Base-by-base conservation (phyloP, 1,139 yeast genomes). In the Sugiyamaella grinbergsii region DNA sequence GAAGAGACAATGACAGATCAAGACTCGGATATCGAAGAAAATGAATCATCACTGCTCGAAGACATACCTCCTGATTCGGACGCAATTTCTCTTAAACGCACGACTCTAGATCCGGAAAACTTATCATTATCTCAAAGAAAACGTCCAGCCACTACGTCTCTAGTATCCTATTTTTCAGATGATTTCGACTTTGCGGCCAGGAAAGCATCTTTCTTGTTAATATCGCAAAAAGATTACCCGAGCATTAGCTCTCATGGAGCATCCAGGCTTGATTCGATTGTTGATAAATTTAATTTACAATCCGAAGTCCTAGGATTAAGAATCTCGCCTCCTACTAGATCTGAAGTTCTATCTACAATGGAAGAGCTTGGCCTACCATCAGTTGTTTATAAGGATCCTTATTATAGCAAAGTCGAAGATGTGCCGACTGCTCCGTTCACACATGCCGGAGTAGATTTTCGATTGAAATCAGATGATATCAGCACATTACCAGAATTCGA, bases 401-500 rank as follows among this genome's bases (percentile, higher is more conserved):
- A 70, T 58, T 90, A 80, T 60, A 77, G 82, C 20, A 71, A 75
- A 28, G 66, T 71, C 0, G 62, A 64, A 1, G 87, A 85, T 57
- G 70, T 79, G 4, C 83, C 84, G 1, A 49, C 67, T 0, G 71
- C 70, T 23, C 83, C 94, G 0, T 75, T 83, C 53, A 67, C 79
- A 1, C 83, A 81, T 67, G 90, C 91, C 0, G 90, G 90, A 18
- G 80, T 76, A 53, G 80, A 78, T 57, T 81, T 82, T 55, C 70
- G 63, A 1, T 66, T 82, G 6, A 58, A 59, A 33, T 63, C 73
- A 15, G 44, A 53, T 22, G 64, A 65, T 24, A 53, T 64, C 2
- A 47, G 51, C 3, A 55, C 53, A 38, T 54, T 66, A 13, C 59
- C 58, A 1, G 41, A 49, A 3, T 66, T 67, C 52, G 50, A 51